These are phyloP conservation scores for Nicotiana obtusifolia DNA, from an alignment of 257 asterid species.

Conservation along the genomic window DNA sequence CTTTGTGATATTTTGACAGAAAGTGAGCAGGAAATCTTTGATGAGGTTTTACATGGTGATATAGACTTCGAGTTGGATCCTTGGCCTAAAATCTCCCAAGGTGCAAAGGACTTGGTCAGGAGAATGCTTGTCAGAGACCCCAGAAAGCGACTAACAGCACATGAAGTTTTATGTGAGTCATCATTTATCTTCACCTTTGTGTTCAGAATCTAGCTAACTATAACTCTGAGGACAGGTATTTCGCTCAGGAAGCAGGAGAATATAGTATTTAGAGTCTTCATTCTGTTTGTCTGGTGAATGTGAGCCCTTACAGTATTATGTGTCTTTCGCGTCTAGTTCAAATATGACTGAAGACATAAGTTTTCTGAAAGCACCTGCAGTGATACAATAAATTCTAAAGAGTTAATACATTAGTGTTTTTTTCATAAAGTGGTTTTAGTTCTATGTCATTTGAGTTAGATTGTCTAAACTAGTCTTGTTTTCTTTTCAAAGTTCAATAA, in stretches of 20 bases:
- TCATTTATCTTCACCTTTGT: not conserved
- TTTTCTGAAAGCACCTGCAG: not conserved
- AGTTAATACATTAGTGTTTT: not conserved
- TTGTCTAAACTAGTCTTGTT: not conserved
- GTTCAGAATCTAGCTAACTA: not conserved
- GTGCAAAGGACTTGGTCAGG: slow-evolving; percentile 56
- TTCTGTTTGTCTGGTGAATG: too few species aligned
- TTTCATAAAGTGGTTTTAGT: not conserved
- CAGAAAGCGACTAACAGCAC: slow-evolving; percentile 49
- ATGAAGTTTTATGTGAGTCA: slow-evolving; percentile 63
- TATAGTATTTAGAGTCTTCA: not conserved
- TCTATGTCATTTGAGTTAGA: not conserved
- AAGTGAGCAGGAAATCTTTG: slow-evolving; percentile 62
- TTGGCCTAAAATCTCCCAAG: slow-evolving; percentile 65
- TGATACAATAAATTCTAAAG: not conserved
- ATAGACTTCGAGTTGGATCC: slow-evolving; percentile 66
- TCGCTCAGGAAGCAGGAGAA: not conserved
- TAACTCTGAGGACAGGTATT: not conserved
- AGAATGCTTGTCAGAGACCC: slow-evolving; percentile 63
- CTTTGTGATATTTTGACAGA: slow-evolving; percentile 29
- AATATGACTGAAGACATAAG: too few species aligned
- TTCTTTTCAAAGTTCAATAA: not conserved
- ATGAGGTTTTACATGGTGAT: slow-evolving; percentile 54
- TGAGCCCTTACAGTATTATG: too few species aligned
- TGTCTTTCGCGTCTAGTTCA: too few species aligned